A percentile compares a stretch with the other conserved stretches of the same genome.
These are phyloP conservation scores for Lindgomyces ingoldianus DNA, from an alignment of 495 filamentous ascomycete genomes.

Conservation along the genomic window DNA sequence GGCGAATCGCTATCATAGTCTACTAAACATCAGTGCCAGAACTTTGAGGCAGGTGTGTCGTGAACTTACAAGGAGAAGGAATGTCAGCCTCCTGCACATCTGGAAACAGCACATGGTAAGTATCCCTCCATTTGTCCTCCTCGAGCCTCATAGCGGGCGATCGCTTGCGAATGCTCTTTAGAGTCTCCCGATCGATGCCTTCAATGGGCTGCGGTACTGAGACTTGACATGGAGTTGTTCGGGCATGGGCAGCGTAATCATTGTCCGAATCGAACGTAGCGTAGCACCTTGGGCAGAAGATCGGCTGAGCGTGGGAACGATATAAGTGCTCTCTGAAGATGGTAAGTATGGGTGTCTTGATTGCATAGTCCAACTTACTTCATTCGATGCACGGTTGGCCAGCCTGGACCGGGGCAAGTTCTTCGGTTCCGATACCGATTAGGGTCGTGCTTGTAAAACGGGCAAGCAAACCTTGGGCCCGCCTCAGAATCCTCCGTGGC, in stretches of 20 bases:
- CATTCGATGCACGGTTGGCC: constrained; percentile 30
- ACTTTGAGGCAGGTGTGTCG: background rate
- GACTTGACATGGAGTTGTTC: constrained; percentile 8
- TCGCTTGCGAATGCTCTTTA: constrained; percentile 15
- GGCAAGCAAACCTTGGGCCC: constrained; percentile 25
- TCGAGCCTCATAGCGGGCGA: constrained; percentile 21
- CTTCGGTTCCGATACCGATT: constrained; percentile 22
- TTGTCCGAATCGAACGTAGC: constrained; percentile 23
- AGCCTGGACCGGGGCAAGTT: constrained; percentile 26
- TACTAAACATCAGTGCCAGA: background rate
- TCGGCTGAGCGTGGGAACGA: constrained; percentile 24
- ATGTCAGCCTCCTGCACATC: constrained; percentile 11
- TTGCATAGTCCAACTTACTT: too few relatives aligned
- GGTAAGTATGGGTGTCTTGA: too few relatives aligned
- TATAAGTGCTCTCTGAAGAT: constrained; percentile 32
- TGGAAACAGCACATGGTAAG: constrained; percentile 23
- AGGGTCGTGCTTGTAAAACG: constrained; percentile 32
- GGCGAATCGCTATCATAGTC: constrained; percentile 27
- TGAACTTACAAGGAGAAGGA: constrained; percentile 22
- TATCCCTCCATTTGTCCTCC: constrained; percentile 31
- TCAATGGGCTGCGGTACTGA: constrained; percentile 25
- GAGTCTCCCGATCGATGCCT: constrained; percentile 25
- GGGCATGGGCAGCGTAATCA: constrained; percentile 14
- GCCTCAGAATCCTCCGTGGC: constrained; percentile 28
- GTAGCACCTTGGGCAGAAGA: constrained; percentile 26